phyloP scores from a whole-genome alignment of 2,329 filamentous ascomycete species.

The Colletotrichum plurivorum region DNA sequence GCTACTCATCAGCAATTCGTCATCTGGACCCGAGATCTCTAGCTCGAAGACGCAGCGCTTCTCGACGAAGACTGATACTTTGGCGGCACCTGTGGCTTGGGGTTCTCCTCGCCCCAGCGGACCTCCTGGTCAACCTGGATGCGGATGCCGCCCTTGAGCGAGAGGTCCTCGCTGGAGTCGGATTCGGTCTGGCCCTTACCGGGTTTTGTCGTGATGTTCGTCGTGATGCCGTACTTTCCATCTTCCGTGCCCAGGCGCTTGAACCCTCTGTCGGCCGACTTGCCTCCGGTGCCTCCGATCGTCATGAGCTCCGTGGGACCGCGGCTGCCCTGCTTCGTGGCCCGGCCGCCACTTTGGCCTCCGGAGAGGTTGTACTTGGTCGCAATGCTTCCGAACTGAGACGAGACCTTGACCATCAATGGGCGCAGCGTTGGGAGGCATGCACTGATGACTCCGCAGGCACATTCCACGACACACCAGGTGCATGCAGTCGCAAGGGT shows the following conservation, averaged over 20 bases:
- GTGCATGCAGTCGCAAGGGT: constrained; percentile 48
- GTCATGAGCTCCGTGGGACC: constrained; percentile 33
- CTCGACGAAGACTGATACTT: constrained; percentile 25
- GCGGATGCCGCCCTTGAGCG: constrained; percentile 28
- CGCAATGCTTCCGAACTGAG: constrained; percentile 33
- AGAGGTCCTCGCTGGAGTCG: constrained; percentile 20
- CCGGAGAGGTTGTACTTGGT: constrained; percentile 34
- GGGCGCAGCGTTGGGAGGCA: constrained; percentile 60
- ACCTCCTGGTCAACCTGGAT: constrained; percentile 33
- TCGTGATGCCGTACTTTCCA: constrained; percentile 26
- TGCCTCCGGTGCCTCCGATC: constrained; percentile 29
- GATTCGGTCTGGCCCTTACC: constrained; percentile 9
- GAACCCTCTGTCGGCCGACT: constrained; percentile 32
- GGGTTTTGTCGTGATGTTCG: constrained; percentile 14
- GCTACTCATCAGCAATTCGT: constrained; percentile 19
- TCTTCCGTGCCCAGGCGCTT: constrained; percentile 28
- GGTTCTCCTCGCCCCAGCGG: constrained; percentile 21
- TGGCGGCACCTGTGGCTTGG: constrained; percentile 1
- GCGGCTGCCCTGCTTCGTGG: constrained; percentile 30
- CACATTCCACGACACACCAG: constrained; percentile 52
- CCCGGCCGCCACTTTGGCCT: constrained; percentile 22
- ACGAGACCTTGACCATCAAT: constrained; percentile 30
- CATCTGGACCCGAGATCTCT: constrained; percentile 12
- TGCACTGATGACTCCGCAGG: constrained; percentile 55
- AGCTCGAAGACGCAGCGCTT: constrained; percentile 13